Base-by-base conservation (phyloP, 768 basidiomycete species). In the Filobasidium floriforme region DNA sequence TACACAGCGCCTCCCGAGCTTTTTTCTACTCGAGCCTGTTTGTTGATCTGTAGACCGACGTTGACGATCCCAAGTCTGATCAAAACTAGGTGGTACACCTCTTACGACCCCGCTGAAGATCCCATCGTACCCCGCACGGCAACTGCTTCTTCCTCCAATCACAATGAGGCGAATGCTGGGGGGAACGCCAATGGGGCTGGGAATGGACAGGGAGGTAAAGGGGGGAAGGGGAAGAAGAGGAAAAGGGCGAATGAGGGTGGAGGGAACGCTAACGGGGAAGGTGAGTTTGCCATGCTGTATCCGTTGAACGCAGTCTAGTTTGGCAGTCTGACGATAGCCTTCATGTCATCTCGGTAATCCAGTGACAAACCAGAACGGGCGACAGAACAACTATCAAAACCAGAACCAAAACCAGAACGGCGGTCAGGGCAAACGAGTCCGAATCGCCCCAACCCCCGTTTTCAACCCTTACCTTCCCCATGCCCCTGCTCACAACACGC, bases 61-160 rank as follows among this genome's bases (percentile, higher is more conserved):
- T 32, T n/a, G 41, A 59, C 52, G 32, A 37, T 9, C 32, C 4
- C 51, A 60, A 65, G 66, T 62, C 29, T 60, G 37, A 59, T 63
- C 54, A 41, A 62, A 61, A 69, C 70, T 65, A 59, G 69, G 69
- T 67, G 65, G 64, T 59, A 68, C 55, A 41, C 54, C 51, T 40
- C 55, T 54, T 24, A 57, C 43, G 41, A 15, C 41, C 64, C 64
- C 1, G 2, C 29, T 2, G 24, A 26, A 24, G 54, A 57, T 57
- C 54, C 54, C 22, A 24, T 24, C 24, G 54, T 32, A 55, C 65
- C 37, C n/a, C 66, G 62, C 6, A 18, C 59, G 18, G 29, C 63
- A n/a, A n/a, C n/a, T 12, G 15, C 26, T 7, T 22, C 63, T 61
- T 24, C 41, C 18, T 19, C 37, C 22, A 57, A 3, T 44, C 51